Conservation (phyloP, 495 filamentous ascomycete species). For the Aspergillus coremiiformis region DNA sequence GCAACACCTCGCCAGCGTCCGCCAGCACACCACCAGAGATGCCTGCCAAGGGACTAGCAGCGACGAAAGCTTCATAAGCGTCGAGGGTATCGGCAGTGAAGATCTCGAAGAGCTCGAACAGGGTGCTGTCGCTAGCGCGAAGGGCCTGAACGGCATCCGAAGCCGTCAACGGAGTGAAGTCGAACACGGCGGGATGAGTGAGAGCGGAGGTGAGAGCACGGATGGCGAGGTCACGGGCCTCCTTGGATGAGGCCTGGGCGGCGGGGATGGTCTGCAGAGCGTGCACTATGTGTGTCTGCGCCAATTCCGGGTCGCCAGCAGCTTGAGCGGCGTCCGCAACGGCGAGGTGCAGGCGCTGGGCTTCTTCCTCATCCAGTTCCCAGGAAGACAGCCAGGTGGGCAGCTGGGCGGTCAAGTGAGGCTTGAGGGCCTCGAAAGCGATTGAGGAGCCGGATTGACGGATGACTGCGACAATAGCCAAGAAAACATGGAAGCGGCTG, state of each 20-base stretch:
- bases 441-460: conserved; percentile 56
- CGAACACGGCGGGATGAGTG: conserved; percentile 66
- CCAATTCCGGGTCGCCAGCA: conserved; percentile 64
- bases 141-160: conserved; percentile 84
- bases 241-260: conserved; percentile 57
- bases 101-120: conserved; percentile 87
- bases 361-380: conserved; percentile 73
- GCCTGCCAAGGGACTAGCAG: conserved; percentile 33
- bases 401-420: conserved; percentile 65
- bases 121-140: conserved; percentile 67
- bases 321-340: conserved; percentile 73
- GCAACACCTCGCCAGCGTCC: conserved; percentile 67
- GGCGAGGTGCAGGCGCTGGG: conserved; percentile 70
- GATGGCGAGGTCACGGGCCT: conserved; percentile 74
- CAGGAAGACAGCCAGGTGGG: conserved; percentile 76
- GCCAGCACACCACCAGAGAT: conserved; percentile 41
- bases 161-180: conserved; percentile 87
- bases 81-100: conserved; percentile 89
- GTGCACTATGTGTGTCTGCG: conserved; percentile 76
- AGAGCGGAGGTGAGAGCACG: conserved; percentile 80
- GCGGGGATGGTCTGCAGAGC: conserved; percentile 76
- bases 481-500: conserved; percentile 79
- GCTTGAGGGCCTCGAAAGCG: conserved; percentile 72
- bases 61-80: conserved; percentile 86
- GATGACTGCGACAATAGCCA: conserved; percentile 75